Evolutionary conservation across 2,329 filamentous ascomycete species (phyloP), one percentile per base, ranked within the genome.

Genomic region (Torrubiellomyces zombiae): DNA sequence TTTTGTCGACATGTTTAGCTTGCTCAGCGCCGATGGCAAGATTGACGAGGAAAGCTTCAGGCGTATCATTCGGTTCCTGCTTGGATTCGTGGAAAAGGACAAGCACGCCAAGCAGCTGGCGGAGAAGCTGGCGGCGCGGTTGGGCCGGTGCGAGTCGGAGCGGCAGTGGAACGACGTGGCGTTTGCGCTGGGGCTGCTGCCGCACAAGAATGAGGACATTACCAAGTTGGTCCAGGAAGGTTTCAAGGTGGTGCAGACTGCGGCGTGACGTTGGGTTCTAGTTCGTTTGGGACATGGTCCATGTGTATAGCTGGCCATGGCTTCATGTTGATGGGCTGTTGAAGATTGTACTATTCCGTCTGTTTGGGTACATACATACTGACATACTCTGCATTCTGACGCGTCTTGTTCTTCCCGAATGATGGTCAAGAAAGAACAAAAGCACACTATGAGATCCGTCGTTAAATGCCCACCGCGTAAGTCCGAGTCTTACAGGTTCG

Each of bases 71-170:
- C 83, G 82, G 44, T 98, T 98, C 54, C 54, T 98, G 45, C 73
- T 91, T 33, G 82, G 83, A 1, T 98, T 98, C 48, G 83, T 98
- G 35, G 89, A 98, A 46, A 98, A 95, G 85, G 89, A 98, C 51
- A 94, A 94, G 58, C 89, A 98, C 44, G 85, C 89, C 24, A 89
- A 83, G 42, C 86, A 98, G 47, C 64, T 98, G 15, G 75, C 89
- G 0, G 77, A 86, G 33, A 98, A 98, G 52, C 62, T 98, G 32
- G 85, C 89, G 1, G 83, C 85, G 5, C 68, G 89, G 36, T 63
- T 98, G 21, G 62, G 67, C 2, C 67, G 86, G 23, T 94, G 85
- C 43, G 85, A 94, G 45, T 92, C 67, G 23, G 86, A 98, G 55
- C 65, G 85, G 34, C 85, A 95, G 47, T 98, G 89, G 89, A 92